Base-by-base conservation (phyloP, 257 asterid species). In the Forsythia viridissima region DNA sequence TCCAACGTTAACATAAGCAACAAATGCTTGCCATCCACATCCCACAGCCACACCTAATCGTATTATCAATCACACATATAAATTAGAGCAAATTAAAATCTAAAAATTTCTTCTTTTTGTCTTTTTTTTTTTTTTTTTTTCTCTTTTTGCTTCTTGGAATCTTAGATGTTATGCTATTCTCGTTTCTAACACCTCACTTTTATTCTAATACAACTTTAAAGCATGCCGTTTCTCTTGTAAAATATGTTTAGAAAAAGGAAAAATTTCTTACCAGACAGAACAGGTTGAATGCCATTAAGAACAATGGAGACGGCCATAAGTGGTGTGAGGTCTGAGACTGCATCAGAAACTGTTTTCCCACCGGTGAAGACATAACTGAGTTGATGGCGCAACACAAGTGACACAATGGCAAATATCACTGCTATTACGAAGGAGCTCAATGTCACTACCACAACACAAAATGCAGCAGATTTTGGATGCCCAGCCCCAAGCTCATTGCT, bases 401-500 rank as follows among this genome's bases (percentile, higher is more conserved):
- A 10, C 11, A 76, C 12, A 6, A 65, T 42, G 7, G 72, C 79
- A 18, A 44, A 66, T 6, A 41, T 7, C 4, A 65, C 59, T 20
- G 79, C 40, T 40, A 76, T 41, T 8, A 76, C 3, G 30, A 65
- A 61, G 39, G 42, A 63, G 46, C 44, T 13, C 2, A 66, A 7
- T 8, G 36, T 65, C 41, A 41, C 61, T 5, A 65, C 41, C 34
- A 63, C 72, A 21, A 63, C 79, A 9, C 73, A 44, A 34, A 63
- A 76, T 40, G 15, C 34, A 40, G 72, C 63, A 42, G 79, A 63
- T 66, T 63, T 76, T 24, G 63, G 79, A 76, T 76, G 79, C 5
- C 72, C 73, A 11, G 71, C 71, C 65, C 78, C 78, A 4, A 74
- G 71, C 39, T 72, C 76, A 46, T 72, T 72, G 76, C 66, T 72